A percentile compares a stretch with the other conserved stretches of the same genome.
Conservation (phyloP, 164 flowering plant species). For the Macadamia integrifolia region DNA sequence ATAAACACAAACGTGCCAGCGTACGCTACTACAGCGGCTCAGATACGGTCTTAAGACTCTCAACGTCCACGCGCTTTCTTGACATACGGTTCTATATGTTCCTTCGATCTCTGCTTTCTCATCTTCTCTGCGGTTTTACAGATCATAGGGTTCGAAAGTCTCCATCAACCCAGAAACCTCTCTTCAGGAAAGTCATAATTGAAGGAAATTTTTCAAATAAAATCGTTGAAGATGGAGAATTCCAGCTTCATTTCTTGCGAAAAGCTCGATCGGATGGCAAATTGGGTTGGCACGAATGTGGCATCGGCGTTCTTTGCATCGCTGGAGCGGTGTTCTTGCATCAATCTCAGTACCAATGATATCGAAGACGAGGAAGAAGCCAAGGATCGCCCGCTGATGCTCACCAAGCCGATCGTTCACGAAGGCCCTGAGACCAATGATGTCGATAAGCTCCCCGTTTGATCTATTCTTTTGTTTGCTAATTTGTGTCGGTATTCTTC, state of each 20-base stretch:
- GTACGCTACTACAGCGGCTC: too few relatives aligned
- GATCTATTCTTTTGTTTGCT: neutral
- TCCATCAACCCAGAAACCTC: too few relatives aligned
- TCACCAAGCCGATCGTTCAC: slow-evolving; percentile 17
- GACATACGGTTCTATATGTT: too few relatives aligned
- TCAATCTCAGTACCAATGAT: slow-evolving; percentile 51
- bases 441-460: slow-evolving; percentile 21
- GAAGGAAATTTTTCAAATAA: neutral
- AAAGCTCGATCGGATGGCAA: slow-evolving; percentile 37
- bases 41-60: too few relatives aligned
- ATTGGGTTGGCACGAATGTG: slow-evolving; percentile 53
- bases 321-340: slow-evolving; percentile 61
- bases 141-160: slow-evolving; percentile 3
- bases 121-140: too few relatives aligned
- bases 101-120: too few relatives aligned
- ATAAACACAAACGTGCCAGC: too few relatives aligned
- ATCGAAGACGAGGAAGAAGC: slow-evolving; percentile 45
- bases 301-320: slow-evolving; percentile 65
- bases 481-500: neutral
- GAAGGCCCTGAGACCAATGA: slow-evolving; percentile 9
- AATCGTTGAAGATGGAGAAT: slow-evolving; percentile 21
- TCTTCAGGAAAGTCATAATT: neutral
- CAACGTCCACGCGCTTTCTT: too few relatives aligned
- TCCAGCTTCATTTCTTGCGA: slow-evolving; percentile 18
- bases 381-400: slow-evolving; percentile 44